Percentiles rank a stretch among this genome's conserved stretches.
These are phyloP conservation scores for Agastache rugosa DNA, from an alignment of 257 asterid genomes.

Conservation along the genomic window DNA sequence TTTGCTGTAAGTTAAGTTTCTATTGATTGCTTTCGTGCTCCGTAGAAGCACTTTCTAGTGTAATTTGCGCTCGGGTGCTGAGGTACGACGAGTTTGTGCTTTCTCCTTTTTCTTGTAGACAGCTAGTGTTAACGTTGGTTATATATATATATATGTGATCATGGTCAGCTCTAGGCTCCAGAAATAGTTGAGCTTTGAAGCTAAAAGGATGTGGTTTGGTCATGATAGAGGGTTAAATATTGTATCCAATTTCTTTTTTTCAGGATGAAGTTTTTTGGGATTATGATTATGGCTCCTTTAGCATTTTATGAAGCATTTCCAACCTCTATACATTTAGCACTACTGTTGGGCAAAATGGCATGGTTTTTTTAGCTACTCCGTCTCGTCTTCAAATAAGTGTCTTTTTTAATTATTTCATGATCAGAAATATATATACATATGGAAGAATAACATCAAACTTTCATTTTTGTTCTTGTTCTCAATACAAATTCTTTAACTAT, in stretches of 20 bases:
- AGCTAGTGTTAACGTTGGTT: conserved; percentile 37
- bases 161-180: conserved; percentile 47
- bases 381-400: no score
- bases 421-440: no score
- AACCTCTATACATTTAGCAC: no score
- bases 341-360: no score
- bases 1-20: conserved; percentile 38
- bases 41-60: conserved; percentile 37
- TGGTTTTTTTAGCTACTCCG: no score
- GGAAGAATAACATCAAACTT: no score
- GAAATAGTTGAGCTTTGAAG: conserved; percentile 50
- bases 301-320: not conserved
- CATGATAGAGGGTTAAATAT: conserved; percentile 37
- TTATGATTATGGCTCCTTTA: conserved; percentile 22
- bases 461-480: no score
- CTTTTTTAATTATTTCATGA: no score
- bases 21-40: conserved; percentile 25
- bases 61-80: conserved; percentile 33
- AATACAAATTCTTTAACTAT: no score
- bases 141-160: conserved; percentile 25
- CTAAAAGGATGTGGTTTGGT: conserved; percentile 42
- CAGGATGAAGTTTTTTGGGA: conserved; percentile 30
- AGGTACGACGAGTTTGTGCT: conserved; percentile 34
- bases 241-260: conserved; percentile 21
- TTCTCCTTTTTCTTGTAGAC: conserved; percentile 10